phyloP scores from a whole-genome alignment of 768 basidiomycete genomes.

The Naematelia encephala region DNA sequence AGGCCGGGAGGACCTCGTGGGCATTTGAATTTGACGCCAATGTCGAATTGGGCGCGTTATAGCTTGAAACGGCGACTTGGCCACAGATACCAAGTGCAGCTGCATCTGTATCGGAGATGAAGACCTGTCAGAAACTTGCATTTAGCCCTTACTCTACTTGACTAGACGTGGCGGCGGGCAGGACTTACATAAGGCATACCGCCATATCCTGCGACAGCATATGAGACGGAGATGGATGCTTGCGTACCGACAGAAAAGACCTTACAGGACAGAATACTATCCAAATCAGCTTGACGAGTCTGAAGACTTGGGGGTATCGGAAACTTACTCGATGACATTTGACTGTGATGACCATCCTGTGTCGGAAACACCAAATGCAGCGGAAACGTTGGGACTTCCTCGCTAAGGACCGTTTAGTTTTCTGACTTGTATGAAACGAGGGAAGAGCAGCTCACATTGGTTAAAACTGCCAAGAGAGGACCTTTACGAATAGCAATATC shows the following conservation, averaged over 20 bases:
- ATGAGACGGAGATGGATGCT: constrained; percentile 38
- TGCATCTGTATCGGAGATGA: constrained; percentile 29
- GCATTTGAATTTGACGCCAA: constrained; percentile 1
- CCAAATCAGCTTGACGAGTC: not conserved
- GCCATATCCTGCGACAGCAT: constrained; percentile 40
- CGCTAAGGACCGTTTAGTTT: constrained; percentile 9
- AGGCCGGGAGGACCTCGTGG: not conserved
- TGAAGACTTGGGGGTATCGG: not conserved
- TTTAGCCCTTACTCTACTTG: no score
- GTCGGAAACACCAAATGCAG: constrained; percentile 31
- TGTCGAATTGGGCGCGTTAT: constrained; percentile 16
- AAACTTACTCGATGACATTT: constrained; percentile 43
- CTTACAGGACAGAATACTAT: constrained; percentile 43
- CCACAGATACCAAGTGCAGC: constrained; percentile 26
- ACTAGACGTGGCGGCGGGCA: no score
- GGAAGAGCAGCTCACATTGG: constrained; percentile 49
- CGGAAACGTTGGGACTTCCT: constrained; percentile 37
- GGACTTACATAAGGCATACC: constrained; percentile 46
- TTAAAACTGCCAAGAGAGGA: constrained; percentile 42
- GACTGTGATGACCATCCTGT: constrained; percentile 38
- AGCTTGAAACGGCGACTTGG: constrained; percentile 15
- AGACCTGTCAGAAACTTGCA: no score
- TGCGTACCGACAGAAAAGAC: constrained; percentile 31
- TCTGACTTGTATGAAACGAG: no score
- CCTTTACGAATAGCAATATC: constrained; percentile 48